Evolutionary conservation across 805 yeast species (phyloP).

Genomic region (Kazachstania taianensis): DNA sequence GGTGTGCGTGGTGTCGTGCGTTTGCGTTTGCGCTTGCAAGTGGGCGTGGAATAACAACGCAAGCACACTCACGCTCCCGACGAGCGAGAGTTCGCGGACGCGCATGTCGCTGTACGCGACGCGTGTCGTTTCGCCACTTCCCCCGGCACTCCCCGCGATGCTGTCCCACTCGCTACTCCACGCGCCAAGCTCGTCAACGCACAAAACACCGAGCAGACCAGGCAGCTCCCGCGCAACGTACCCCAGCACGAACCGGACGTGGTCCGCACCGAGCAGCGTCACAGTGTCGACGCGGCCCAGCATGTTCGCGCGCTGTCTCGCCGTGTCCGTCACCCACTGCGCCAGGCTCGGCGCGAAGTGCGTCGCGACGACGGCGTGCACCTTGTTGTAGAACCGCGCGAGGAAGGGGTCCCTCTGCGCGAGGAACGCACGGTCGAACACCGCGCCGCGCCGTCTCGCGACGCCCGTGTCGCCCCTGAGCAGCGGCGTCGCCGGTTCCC

Average conservation of each 20-base stretch:
- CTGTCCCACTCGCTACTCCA: neutral
- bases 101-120: too few species aligned
- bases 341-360: constrained; percentile 9
- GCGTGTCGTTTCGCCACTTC: neutral
- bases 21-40: neutral
- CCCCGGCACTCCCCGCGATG: constrained; percentile 2
- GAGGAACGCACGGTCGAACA: constrained; percentile 11
- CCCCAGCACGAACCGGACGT: neutral
- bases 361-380: constrained; percentile 9
- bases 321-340: constrained; percentile 2
- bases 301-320: constrained; percentile 4
- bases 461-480: too few species aligned
- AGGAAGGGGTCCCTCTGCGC: constrained; percentile 14
- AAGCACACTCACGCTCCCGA: neutral
- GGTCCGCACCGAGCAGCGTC: neutral
- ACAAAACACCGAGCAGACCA: constrained; percentile 8
- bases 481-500: neutral
- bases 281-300: neutral
- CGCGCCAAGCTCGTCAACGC: constrained; percentile 3
- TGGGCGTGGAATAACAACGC: neutral
- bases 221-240: constrained; percentile 10
- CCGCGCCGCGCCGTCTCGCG: neutral
- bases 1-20: too few species aligned
- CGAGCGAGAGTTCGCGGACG: neutral
- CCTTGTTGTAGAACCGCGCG: constrained; percentile 12